Conservation (phyloP, 1,139 yeast species). For the Geotrichum restrictum region DNA sequence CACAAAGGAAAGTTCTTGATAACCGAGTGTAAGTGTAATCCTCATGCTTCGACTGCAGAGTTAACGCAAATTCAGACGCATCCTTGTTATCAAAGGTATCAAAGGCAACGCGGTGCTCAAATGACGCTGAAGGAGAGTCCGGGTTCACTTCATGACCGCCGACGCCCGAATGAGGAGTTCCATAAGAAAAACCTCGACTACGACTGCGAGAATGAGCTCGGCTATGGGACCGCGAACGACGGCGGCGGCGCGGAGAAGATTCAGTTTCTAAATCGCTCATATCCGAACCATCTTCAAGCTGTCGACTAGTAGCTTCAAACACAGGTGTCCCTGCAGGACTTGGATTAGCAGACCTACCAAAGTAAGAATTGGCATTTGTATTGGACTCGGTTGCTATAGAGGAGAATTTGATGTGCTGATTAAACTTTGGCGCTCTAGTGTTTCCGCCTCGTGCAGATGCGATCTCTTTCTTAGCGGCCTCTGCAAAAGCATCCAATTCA, state of each 20-base stretch:
- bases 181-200: slow-evolving; percentile 3
- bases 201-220: slow-evolving; percentile 10
- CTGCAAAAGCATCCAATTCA: slow-evolving; percentile 3
- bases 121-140: slow-evolving; percentile 19
- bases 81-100: slow-evolving; percentile 49
- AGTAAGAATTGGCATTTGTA: slow-evolving; percentile 20
- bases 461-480: slow-evolving; percentile 1
- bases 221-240: background rate
- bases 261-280: slow-evolving; percentile 15
- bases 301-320: background rate
- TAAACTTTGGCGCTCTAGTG: slow-evolving; percentile 3
- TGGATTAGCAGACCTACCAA: slow-evolving; percentile 7
- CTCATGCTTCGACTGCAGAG: slow-evolving; percentile 54
- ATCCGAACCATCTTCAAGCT: slow-evolving; percentile 7
- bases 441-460: background rate
- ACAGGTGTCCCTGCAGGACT: slow-evolving; percentile 6
- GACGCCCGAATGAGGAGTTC: background rate
- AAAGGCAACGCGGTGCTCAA: slow-evolving; percentile 47
- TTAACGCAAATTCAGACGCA: slow-evolving; percentile 43
- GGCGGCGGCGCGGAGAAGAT: background rate
- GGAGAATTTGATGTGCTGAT: slow-evolving; percentile 12
- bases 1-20: slow-evolving; percentile 60
- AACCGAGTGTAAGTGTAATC: slow-evolving; percentile 53
- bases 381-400: slow-evolving; percentile 20
- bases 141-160: slow-evolving; percentile 4